phyloP scores from a whole-genome alignment of 2,329 filamentous ascomycete genomes.

The Chrysoporthe puriensis region DNA sequence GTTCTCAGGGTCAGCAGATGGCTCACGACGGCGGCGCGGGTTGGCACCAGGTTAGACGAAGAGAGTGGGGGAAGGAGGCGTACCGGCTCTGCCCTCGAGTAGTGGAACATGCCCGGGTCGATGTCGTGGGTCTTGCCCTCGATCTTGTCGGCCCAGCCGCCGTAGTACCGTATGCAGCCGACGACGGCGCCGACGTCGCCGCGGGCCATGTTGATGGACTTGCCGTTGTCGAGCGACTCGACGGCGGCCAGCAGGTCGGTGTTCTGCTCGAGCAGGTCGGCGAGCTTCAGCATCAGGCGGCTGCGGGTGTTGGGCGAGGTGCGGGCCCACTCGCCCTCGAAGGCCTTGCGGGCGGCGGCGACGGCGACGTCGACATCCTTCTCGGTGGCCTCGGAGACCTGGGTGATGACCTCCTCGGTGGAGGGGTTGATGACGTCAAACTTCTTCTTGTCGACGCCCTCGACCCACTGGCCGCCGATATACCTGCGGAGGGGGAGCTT shows the following conservation, averaged over 20 bases:
- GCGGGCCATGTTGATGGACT: conserved; percentile 75
- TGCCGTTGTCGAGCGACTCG: conserved; percentile 88
- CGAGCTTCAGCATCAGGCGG: conserved; percentile 72
- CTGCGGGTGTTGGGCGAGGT: conserved; percentile 73
- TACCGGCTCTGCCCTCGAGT: conserved; percentile 77
- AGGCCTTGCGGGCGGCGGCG: conserved; percentile 81
- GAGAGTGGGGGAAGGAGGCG: conserved; percentile 30
- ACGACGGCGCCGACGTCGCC: conserved; percentile 72
- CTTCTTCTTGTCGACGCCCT: conserved; percentile 81
- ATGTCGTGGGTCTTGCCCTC: conserved; percentile 86
- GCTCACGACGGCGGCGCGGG: not conserved
- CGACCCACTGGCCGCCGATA: conserved; percentile 93
- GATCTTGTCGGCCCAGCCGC: conserved; percentile 91
- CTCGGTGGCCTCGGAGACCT: conserved; percentile 83
- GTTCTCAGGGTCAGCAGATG: not conserved
- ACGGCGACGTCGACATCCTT: conserved; percentile 85
- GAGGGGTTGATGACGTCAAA: conserved; percentile 92
- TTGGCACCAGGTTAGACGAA: too few species aligned
- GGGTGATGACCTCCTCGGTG: conserved; percentile 82
- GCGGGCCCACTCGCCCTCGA: conserved; percentile 72
- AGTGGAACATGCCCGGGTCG: conserved; percentile 77
- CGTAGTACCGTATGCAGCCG: conserved; percentile 81
- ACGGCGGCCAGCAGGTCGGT: conserved; percentile 75
- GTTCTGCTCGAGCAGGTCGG: conserved; percentile 80
- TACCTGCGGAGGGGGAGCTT: conserved; percentile 54